These are phyloP conservation scores for Andrographis paniculata DNA, from an alignment of 305 asterid species.

Conservation along the genomic window DNA sequence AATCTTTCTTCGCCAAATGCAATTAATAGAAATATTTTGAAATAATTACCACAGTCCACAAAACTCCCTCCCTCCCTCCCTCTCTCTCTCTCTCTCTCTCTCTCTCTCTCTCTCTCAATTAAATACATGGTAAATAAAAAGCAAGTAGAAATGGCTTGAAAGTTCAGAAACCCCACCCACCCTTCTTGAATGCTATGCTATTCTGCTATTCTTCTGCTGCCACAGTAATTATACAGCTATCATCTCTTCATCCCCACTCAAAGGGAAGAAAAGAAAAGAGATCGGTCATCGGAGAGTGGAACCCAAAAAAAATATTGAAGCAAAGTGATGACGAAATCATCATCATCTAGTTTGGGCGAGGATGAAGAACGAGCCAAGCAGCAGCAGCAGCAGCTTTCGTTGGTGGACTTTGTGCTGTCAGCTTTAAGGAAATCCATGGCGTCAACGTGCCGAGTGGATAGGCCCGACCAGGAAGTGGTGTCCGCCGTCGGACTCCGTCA, in stretches of 20 bases:
- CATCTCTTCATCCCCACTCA: neutral
- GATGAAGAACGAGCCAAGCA: conserved; percentile 16
- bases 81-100: too few species aligned
- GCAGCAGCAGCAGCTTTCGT: conserved; percentile 37
- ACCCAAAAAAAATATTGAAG: too few species aligned
- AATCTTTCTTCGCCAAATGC: too few species aligned
- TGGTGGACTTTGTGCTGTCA: conserved; percentile 41
- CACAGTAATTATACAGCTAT: too few species aligned
- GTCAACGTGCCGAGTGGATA: conserved; percentile 42
- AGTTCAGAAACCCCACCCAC: neutral
- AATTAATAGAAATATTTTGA: too few species aligned
- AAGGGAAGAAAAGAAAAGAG: conserved; percentile 8
- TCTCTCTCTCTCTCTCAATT: neutral
- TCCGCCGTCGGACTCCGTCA: conserved; percentile 44
- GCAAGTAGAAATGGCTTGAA: neutral
- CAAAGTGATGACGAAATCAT: too few species aligned
- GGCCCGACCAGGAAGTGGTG: conserved; percentile 35
- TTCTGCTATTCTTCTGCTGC: too few species aligned
- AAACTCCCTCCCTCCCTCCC: too few species aligned
- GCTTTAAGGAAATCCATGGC: conserved; percentile 76
- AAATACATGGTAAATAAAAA: too few species aligned
- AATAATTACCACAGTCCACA: too few species aligned
- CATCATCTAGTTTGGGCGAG: conserved; percentile 17
- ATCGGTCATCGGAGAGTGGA: neutral
- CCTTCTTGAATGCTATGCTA: neutral